Evolutionary conservation across 169 alveolate genomes (phyloP), one percentile per base, ranked within the genome.

Genomic region (Plasmodium malariae): DNA sequence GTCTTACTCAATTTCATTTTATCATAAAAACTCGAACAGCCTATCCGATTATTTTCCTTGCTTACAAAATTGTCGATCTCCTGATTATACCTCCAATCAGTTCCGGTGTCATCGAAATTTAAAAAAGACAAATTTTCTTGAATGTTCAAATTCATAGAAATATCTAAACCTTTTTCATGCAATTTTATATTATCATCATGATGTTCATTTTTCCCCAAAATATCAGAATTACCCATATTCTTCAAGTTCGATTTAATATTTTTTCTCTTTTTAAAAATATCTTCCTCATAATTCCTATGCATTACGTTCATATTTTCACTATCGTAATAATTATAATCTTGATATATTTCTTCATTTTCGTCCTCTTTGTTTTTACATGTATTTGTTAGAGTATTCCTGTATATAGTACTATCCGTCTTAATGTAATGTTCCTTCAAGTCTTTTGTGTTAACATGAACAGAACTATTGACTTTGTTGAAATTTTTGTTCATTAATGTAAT

Each of bases 371-470:
- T 74, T 21, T 74, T 74, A 48, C 55, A 19, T 63, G 21, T 17
- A 28, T 43, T 73, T 5, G 32, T 14, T 7, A 45, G 24, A 19
- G 51, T 73, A 73, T 74, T 74, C 14, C 62, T 57, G 30, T 26
- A 12, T 74, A 74, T 57, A 24, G 34, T 57, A 30, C 72, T 74
- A 49, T 74, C 88, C 6, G 62, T 57, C 24, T 26, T 17, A 55
- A 19, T 28, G 37, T 51, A 74, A 6, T 21, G 37, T 19, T 34
- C 40, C 28, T 74, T 57, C 73, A 74, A 30, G 26, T 49, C 54
- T 19, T 74, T 36, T 19, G 30, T 59, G 57, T 21, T 57, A 37
- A 14, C 6, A 17, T 37, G 60, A 55, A 24, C 60, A 26, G 43
- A 4, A 4, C 14, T 34, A 19, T 21, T 57, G 34, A 5, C 11